A percentile compares a stretch with the other conserved stretches of the same genome.
phyloP scores from a whole-genome alignment of 352 stramenopile genomes.

The Phytophthora megakarya region DNA sequence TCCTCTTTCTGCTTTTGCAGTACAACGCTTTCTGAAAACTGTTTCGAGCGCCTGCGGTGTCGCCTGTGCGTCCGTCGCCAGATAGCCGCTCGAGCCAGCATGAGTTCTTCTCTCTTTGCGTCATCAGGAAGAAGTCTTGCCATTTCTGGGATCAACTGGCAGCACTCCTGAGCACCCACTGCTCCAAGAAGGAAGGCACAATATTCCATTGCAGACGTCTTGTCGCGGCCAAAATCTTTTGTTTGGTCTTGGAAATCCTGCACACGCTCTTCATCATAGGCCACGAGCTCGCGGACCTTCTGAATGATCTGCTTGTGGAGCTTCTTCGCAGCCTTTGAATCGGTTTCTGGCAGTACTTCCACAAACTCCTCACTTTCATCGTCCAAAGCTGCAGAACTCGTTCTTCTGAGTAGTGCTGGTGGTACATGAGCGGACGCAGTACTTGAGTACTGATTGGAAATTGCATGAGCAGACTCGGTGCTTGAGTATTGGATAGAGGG shows the following conservation, averaged over 20 bases:
- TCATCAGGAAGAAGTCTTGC: conserved; percentile 70
- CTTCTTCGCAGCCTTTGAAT: conserved; percentile 65
- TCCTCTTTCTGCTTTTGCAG: conserved; percentile 65
- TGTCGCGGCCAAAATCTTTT: conserved; percentile 73
- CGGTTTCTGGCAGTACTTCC: conserved; percentile 53
- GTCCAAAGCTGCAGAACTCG: conserved; percentile 36
- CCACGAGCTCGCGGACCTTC: conserved; percentile 63
- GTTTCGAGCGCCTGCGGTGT: conserved; percentile 74
- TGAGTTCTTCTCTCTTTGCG: conserved; percentile 59
- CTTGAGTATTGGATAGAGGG: conserved; percentile 25
- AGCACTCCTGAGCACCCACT: conserved; percentile 70
- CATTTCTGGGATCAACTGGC: conserved; percentile 78
- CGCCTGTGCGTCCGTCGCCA: conserved; percentile 62
- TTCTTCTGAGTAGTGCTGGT: conserved; percentile 28
- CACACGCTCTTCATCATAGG: conserved; percentile 71
- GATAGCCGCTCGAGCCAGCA: conserved; percentile 67
- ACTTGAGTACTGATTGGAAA: conserved; percentile 32
- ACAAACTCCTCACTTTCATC: conserved; percentile 63
- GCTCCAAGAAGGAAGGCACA: conserved; percentile 75
- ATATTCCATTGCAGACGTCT: conserved; percentile 75
- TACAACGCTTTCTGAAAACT: conserved; percentile 78
- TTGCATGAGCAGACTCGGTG: conserved; percentile 14
- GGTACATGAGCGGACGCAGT: conserved; percentile 12
- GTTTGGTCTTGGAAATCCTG: conserved; percentile 83
- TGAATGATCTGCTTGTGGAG: conserved; percentile 78